Conservation (phyloP, 257 asterid species). For the Rauvolfia tetraphylla region DNA sequence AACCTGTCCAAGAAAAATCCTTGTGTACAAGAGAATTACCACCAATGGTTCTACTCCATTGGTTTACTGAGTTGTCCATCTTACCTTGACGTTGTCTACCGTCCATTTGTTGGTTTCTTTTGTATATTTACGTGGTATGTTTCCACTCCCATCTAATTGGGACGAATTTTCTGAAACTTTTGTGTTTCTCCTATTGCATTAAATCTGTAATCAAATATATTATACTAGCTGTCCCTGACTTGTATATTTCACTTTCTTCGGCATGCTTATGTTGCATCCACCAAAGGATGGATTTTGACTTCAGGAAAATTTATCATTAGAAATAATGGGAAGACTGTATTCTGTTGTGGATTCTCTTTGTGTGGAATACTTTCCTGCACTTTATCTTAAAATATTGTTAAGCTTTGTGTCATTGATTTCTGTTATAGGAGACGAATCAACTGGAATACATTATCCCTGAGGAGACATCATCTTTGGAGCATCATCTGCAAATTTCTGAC, state of each 20-base stretch:
- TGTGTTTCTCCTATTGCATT: not conserved
- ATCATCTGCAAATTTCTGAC: conserved; percentile 62
- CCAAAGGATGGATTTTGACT: not conserved
- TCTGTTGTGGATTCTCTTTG: not conserved
- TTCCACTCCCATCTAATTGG: not conserved
- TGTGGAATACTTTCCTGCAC: too few relatives aligned
- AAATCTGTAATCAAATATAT: not conserved
- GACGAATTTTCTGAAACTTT: not conserved
- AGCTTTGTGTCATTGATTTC: not conserved
- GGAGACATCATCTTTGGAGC: conserved; percentile 58
- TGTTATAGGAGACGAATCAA: conserved; percentile 53
- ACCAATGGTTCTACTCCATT: not conserved
- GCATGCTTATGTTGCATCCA: not conserved
- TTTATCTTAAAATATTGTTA: not conserved
- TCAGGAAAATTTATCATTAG: not conserved
- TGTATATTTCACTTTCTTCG: not conserved
- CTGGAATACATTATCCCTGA: conserved; percentile 67
- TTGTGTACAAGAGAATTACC: not conserved
- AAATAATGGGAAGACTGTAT: not conserved
- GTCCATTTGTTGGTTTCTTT: not conserved
- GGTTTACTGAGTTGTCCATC: not conserved
- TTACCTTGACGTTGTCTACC: not conserved
- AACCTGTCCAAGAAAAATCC: too few relatives aligned
- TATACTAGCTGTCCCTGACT: not conserved
- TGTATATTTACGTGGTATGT: not conserved